A percentile compares a stretch with the other conserved stretches of the same genome.
These are phyloP conservation scores for Parsonsia alboflavescens DNA, from an alignment of 257 asterid species.

Conservation along the genomic window DNA sequence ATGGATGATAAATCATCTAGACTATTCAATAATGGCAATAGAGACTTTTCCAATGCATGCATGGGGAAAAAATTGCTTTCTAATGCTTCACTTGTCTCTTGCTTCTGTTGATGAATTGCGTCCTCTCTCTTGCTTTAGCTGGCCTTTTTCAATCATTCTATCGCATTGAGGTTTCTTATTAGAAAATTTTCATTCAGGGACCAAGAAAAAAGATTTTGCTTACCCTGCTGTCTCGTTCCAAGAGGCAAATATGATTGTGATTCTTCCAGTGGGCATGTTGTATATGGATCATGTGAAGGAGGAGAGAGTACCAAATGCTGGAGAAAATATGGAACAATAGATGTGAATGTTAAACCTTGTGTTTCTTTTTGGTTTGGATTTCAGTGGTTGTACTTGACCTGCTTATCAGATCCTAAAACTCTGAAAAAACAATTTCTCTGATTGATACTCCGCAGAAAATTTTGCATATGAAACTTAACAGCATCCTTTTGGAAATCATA, in stretches of 20 bases:
- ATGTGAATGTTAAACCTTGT: neutral
- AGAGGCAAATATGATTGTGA: constrained; percentile 15
- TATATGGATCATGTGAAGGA: neutral
- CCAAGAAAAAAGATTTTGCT: constrained; percentile 87
- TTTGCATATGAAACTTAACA: neutral
- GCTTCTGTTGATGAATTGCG: neutral
- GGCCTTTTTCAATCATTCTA: neutral
- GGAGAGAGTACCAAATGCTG: neutral
- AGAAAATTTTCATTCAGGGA: constrained; percentile 45
- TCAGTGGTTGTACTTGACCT: neutral
- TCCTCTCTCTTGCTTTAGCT: neutral
- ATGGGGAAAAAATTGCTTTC: neutral
- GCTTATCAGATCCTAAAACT: neutral
- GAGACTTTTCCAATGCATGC: neutral
- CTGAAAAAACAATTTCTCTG: neutral
- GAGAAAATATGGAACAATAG: neutral
- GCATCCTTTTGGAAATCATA: neutral
- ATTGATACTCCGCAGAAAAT: neutral
- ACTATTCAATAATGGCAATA: neutral
- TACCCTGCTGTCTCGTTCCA: constrained; percentile 50
- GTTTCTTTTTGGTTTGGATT: neutral
- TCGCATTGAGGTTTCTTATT: constrained; percentile 8
- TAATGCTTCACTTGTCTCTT: neutral
- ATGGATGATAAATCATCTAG: neutral
- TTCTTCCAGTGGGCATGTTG: neutral